Evolutionary conservation across 495 filamentous ascomycete species (phyloP), one percentile per base, ranked within the genome.

Genomic region (Platismatia glauca): DNA sequence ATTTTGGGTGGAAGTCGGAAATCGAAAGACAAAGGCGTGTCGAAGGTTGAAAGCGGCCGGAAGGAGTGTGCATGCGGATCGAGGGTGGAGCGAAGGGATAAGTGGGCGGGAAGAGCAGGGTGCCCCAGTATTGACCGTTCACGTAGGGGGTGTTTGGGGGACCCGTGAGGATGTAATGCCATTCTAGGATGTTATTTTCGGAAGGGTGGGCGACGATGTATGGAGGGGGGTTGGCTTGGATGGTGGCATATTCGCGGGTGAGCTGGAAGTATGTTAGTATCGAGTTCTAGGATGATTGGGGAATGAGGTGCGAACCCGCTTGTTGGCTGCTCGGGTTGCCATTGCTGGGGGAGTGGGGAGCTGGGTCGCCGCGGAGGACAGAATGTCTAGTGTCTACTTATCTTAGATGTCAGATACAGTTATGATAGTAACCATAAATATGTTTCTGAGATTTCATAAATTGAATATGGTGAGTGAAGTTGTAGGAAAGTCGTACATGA

Each of bases 21-120:
- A 97, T 98, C 72, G 87, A 90, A 60, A 97, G 88, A 68, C 95
- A 97, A 22, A 98, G 85, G 24, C 95, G 86, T 13, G 89, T 91
- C 3, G 86, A 90, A 13, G 91, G 90, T 71, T 96, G 91, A 78
- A 98, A 98, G 72, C 93, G 87, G 65, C 93, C 94, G 33, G 87
- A 91, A 44, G 94, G 94, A 0, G 94, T 98, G 77, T 97, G 94
- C 94, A 98, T 97, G 66, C 92, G 89, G 74, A 98, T 97, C 7
- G 95, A 91, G 16, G 94, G 94, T 34, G 95, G 95, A 13, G 92
- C 92, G 73, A 96, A 98, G 29, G 94, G 94, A 73, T 98, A 98
- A 77, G 95, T 90, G 12, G 91, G 84, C 31, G 94, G 94, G 74
- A 98, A 98, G 60, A 93, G 86, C 41, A 98, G 78, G 1, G 95